Conservation (phyloP, 352 stramenopile genomes). For the Phytophthora vignae region DNA sequence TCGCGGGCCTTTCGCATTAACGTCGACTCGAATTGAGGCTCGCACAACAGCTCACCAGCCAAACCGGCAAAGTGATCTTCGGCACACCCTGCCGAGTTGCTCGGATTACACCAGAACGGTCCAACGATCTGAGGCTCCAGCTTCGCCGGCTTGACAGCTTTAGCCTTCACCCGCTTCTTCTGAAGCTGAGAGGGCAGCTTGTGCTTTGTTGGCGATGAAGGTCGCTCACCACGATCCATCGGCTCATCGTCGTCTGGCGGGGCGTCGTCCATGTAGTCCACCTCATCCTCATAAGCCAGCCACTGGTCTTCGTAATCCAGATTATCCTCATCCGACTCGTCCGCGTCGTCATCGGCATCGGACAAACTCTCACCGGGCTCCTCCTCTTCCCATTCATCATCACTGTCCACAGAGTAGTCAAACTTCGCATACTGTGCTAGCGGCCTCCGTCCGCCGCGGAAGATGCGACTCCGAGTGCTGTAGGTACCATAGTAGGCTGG, state of each 20-base stretch:
- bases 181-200: slow-evolving; percentile 66
- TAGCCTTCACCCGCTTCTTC: slow-evolving; percentile 60
- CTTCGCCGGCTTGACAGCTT: slow-evolving; percentile 72
- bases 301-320: slow-evolving; percentile 88
- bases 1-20: slow-evolving; percentile 58
- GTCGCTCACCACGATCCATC: slow-evolving; percentile 26
- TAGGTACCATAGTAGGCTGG: slow-evolving; percentile 87
- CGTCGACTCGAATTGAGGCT: slow-evolving; percentile 54
- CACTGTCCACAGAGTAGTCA: slow-evolving; percentile 85
- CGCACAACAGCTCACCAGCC: slow-evolving; percentile 40
- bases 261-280: slow-evolving; percentile 80
- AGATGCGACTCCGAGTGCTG: slow-evolving; percentile 55
- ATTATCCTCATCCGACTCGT: slow-evolving; percentile 81
- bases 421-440: slow-evolving; percentile 68
- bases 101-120: slow-evolving; percentile 46
- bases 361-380: slow-evolving; percentile 87
- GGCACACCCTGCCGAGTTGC: background rate
- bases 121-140: slow-evolving; percentile 70
- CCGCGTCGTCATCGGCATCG: slow-evolving; percentile 72
- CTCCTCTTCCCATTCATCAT: slow-evolving; percentile 91
- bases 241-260: slow-evolving; percentile 38
- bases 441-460: slow-evolving; percentile 73
- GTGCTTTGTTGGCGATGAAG: slow-evolving; percentile 48
- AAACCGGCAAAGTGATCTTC: slow-evolving; percentile 32
- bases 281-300: slow-evolving; percentile 89